phyloP scores from a whole-genome alignment of 495 filamentous ascomycete species.

The Gamarada debralockiae region DNA sequence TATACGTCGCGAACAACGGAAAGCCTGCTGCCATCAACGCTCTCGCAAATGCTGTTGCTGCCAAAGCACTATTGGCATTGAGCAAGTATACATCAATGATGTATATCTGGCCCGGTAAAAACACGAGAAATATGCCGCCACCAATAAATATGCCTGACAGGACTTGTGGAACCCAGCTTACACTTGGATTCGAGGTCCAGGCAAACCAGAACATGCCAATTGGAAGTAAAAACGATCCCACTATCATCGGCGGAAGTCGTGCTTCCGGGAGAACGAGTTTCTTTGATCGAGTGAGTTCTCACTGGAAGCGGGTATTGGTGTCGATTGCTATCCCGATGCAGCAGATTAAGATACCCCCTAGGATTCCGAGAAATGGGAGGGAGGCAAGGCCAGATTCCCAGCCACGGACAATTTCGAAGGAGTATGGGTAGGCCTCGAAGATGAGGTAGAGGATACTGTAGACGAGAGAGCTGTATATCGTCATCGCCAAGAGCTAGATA shows the following conservation, averaged over 20 bases:
- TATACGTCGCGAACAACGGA: constrained; percentile 58
- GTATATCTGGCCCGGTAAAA: constrained; percentile 36
- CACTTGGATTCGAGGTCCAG: constrained; percentile 63
- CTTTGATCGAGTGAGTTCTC: not conserved
- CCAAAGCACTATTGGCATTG: constrained; percentile 60
- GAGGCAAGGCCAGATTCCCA: constrained; percentile 64
- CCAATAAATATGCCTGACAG: constrained; percentile 72
- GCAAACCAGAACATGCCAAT: constrained; percentile 72
- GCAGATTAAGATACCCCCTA: constrained; percentile 60
- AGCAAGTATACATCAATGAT: constrained; percentile 64
- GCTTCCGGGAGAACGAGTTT: not conserved
- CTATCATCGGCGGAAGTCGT: not conserved
- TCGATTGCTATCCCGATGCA: not conserved
- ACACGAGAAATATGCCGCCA: constrained; percentile 57
- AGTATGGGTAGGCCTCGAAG: not conserved
- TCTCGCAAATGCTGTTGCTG: constrained; percentile 66
- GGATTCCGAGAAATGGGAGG: constrained; percentile 72
- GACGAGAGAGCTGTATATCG: constrained; percentile 49
- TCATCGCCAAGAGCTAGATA: constrained; percentile 64
- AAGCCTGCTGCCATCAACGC: constrained; percentile 63
- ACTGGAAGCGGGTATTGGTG: not conserved
- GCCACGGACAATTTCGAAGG: constrained; percentile 58
- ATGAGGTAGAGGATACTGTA: constrained; percentile 39
- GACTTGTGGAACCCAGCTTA: constrained; percentile 67
- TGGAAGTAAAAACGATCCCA: not conserved